Evolutionary conservation across 768 basidiomycete species (phyloP).

Genomic region (Russula abietina): DNA sequence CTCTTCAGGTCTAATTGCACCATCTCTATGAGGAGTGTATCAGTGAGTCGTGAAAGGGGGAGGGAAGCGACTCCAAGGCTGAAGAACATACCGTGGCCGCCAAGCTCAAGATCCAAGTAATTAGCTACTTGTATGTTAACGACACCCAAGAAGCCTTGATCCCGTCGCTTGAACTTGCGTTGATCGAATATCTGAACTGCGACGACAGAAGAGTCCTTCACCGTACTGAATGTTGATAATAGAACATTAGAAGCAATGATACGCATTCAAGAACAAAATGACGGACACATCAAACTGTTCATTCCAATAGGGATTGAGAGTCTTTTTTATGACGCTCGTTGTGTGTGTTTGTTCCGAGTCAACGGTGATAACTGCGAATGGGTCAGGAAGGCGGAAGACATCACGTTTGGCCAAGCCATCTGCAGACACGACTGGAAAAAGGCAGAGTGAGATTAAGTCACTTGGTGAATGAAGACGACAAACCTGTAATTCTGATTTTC

Average conservation of each 20-base stretch:
- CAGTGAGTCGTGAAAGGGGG: neutral
- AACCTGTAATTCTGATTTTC: conserved; percentile 77
- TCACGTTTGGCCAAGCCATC: conserved; percentile 92
- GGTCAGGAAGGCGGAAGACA: conserved; percentile 94
- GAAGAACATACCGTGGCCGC: conserved; percentile 72
- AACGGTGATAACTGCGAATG: conserved; percentile 97
- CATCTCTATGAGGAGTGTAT: conserved; percentile 53
- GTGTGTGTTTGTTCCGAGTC: conserved; percentile 97
- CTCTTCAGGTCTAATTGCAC: conserved; percentile 95
- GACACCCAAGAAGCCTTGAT: conserved; percentile 97
- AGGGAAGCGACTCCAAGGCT: neutral
- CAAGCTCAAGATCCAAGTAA: conserved; percentile 85
- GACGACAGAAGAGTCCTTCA: conserved; percentile 96
- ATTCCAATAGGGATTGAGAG: conserved; percentile 93
- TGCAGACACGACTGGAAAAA: conserved; percentile 89
- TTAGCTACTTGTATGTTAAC: conserved; percentile 92
- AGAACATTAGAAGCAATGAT: conserved; percentile 11
- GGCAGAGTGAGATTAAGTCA: neutral
- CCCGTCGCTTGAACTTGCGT: conserved; percentile 96
- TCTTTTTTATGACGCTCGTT: conserved; percentile 95
- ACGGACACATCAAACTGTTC: conserved; percentile 96
- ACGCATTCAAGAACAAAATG: neutral
- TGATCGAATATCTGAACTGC: conserved; percentile 99
- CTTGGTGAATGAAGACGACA: conserved; percentile 21
- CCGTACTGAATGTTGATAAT: conserved; percentile 49